Evolutionary conservation across 345 rosid genomes (phyloP), one percentile per base, ranked within the genome.

Genomic region (Anastatica hierochuntica): DNA sequence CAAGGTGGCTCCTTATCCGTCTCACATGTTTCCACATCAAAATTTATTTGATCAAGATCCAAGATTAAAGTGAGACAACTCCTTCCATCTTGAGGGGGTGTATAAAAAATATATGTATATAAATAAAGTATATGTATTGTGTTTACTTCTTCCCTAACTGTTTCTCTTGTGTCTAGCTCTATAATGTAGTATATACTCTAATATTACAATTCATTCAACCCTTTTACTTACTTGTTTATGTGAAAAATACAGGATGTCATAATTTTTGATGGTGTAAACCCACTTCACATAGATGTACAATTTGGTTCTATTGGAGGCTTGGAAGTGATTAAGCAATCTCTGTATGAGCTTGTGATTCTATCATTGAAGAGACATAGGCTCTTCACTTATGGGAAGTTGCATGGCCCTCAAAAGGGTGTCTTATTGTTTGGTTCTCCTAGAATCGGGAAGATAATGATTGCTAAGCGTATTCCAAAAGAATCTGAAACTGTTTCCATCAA

Each of bases 361-460:
- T 95, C 98, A 0, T 49, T 92, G 12, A 68, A 74, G 50, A 85
- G 97, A 56, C 98, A 97, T 20, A 90, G 85, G 13, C 76, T 92
- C 11, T 92, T 92, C 68, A 65, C 88, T 21, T 67, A 78, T 47
- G 97, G 97, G 21, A 92, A 88, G 71, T 77, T 92, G 53, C 97
- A 88, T 50, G 85, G 94, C 3, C 97, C 95, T 11, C 97, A 85
- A 51, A 92, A 88, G 62, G 98, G 98, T 46, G 97, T 92, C 31
- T 62, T 88, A 71, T 47, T 92, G 24, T 88, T 74, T 71, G 98
- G 97, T 24, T 94, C 98, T n/a, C 98, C 97, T 13, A 97, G 98
- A 31, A 88, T 97, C 4, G 98, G 98, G 17, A 88, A 88, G 81
- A 92, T 97, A 20, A 92, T 92, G 95, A 88, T 92, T 60, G 95